Base-by-base conservation (phyloP, 352 stramenopile genomes). In the Thraustotheca clavata region DNA sequence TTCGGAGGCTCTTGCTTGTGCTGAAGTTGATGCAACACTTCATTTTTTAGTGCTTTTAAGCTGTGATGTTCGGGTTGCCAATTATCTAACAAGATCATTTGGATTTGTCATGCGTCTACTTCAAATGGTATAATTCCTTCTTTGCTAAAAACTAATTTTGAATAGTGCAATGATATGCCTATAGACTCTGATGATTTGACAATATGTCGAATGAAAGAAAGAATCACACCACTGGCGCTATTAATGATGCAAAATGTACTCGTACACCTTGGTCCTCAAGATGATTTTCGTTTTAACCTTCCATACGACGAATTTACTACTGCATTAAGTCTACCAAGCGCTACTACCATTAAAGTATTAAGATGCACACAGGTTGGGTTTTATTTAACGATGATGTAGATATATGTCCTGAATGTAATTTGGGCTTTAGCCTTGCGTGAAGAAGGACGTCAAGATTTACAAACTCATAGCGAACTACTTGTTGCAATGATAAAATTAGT, bases 351-450 rank as follows among this genome's bases (percentile, higher is more conserved):
- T 9, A 24, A 52, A 31, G 43, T 52, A 18, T 52, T 14, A 18
- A 47, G 4, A 4, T 5, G 2, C 39, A 27, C 4, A 27, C 39
- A 5, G n/a, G 39, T 47, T 43, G 38, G 38, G 16, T 43, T 43
- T 43, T 20, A 43, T 43, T 43, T 43, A 43, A 20, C 38, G 16
- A 43, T 43, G 38, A 43, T 43, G 16, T 20, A 43, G 38, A 43
- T 43, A 18, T 43, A 43, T 20, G 38, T 20, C 16, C 38, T 43
- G 38, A 43, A 43, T 49, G 20, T 60, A 4, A 9, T 60, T 16
- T 60, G 50, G 50, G 50, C 50, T 5, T 18, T 60, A 9, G 50
- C 50, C 8, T 20, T 60, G 29, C 50, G 50, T 16, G 24, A 40
- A 5, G 50, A 60, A 7, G 50, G 50, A 20, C 20, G 50, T 9